A percentile compares a stretch with the other conserved stretches of the same genome.
Conservation (phyloP, 2,329 filamentous ascomycete genomes). For the Elsinoe necatrix region DNA sequence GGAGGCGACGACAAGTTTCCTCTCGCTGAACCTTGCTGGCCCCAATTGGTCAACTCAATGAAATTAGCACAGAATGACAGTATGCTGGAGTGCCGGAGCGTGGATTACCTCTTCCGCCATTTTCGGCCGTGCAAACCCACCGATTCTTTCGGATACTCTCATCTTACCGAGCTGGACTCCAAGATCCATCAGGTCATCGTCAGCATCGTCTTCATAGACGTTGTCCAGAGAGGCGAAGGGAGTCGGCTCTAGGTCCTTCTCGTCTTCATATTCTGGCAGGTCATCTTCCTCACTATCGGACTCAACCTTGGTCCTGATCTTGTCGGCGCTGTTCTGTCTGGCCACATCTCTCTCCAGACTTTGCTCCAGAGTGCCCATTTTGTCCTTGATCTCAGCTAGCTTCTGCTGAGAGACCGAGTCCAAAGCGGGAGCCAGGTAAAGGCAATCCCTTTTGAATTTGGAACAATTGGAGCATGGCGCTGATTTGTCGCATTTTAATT, state of each 20-base stretch:
- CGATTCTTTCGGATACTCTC: constrained; percentile 64
- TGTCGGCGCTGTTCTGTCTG: constrained; percentile 28
- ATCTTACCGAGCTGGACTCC: constrained; percentile 64
- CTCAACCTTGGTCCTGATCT: constrained; percentile 31
- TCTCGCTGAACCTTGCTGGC: background rate
- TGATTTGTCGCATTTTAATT: constrained; percentile 68
- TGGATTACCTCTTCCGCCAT: constrained; percentile 58
- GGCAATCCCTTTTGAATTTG: constrained; percentile 43
- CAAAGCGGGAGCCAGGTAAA: constrained; percentile 59
- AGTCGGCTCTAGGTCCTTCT: constrained; percentile 52
- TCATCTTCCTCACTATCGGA: constrained; percentile 50
- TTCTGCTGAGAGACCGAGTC: constrained; percentile 62
- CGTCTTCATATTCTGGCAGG: constrained; percentile 41
- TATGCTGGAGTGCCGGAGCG: background rate
- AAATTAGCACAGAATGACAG: background rate
- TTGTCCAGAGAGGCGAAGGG: constrained; percentile 57
- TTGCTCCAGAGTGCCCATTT: constrained; percentile 62
- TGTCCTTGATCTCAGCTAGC: constrained; percentile 69
- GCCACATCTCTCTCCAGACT: constrained; percentile 61
- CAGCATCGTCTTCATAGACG: constrained; percentile 57
- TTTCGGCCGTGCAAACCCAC: constrained; percentile 61
- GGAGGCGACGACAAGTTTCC: background rate
- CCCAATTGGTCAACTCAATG: background rate
- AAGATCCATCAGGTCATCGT: constrained; percentile 62
- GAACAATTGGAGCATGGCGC: constrained; percentile 62